phyloP scores from a whole-genome alignment of 805 yeast species.

The Scheffersomyces ergatensis region DNA sequence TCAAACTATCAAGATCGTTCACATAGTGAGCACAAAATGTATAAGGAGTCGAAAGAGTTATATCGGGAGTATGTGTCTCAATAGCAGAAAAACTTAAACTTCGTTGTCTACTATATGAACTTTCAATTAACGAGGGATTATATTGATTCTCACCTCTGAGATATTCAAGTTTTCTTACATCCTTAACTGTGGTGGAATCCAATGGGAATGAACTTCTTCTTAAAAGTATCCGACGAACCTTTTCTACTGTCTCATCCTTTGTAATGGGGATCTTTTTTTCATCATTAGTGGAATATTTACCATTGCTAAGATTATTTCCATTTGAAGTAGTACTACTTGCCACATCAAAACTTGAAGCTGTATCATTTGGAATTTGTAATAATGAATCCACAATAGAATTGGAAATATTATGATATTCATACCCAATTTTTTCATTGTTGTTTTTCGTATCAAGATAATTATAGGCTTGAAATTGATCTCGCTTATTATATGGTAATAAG shows the following conservation, averaged over 20 bases:
- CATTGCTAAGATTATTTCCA: background rate
- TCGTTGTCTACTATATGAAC: conserved; percentile 5
- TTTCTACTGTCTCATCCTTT: background rate
- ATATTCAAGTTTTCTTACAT: conserved; percentile 3
- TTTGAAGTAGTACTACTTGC: background rate
- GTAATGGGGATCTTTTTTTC: background rate
- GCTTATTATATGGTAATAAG: background rate
- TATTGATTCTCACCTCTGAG: background rate
- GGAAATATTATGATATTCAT: background rate
- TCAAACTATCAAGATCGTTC: conserved; percentile 11
- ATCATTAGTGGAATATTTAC: background rate
- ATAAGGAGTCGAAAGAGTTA: conserved; percentile 10
- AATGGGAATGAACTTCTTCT: conserved; percentile 30
- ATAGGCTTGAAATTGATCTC: background rate
- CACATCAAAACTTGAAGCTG: conserved; percentile 1
- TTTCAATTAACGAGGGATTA: background rate
- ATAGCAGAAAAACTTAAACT: conserved; percentile 24
- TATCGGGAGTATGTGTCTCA: conserved; percentile 9
- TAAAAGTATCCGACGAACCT: conserved; percentile 10
- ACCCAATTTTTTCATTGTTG: background rate
- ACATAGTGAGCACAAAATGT: conserved; percentile 17
- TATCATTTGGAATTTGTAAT: conserved; percentile 12
- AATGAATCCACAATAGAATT: conserved; percentile 16
- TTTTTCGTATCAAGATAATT: conserved; percentile 1
- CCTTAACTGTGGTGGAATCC: conserved; percentile 5